A percentile compares a stretch with the other conserved stretches of the same genome.
Conservation (phyloP, 1,284 basidiomycete genomes). For the Mycena sp. region DNA sequence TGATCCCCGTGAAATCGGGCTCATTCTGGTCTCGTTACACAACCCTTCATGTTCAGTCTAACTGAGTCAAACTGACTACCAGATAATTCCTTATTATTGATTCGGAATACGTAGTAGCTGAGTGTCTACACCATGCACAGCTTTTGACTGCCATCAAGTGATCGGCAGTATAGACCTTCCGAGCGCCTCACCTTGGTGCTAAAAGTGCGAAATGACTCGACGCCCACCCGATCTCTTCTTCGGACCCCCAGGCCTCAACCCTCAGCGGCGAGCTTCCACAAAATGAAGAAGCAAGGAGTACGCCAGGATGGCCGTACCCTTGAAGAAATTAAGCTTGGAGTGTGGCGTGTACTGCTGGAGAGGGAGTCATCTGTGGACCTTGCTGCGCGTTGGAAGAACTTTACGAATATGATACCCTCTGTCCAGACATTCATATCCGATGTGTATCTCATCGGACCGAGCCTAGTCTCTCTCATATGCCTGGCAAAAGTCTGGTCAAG, state of each 20-base stretch:
- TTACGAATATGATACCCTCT: slow-evolving; percentile 7
- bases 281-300: slow-evolving; percentile 3
- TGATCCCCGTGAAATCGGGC: too few relatives aligned
- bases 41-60: too few relatives aligned
- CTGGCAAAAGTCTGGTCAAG: slow-evolving; percentile 18
- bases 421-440: slow-evolving; percentile 13
- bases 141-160: too few relatives aligned
- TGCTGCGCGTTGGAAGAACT: slow-evolving; percentile 15
- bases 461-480: slow-evolving; percentile 6
- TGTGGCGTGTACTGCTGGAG: slow-evolving; percentile 24
- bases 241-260: too few relatives aligned
- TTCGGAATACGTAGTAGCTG: too few relatives aligned
- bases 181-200: too few relatives aligned
- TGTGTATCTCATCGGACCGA: slow-evolving; percentile 12
- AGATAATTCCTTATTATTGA: too few relatives aligned
- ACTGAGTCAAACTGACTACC: too few relatives aligned
- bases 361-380: slow-evolving; percentile 9
- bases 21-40: too few relatives aligned
- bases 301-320: neutral
- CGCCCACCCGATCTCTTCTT: neutral
- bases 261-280: neutral
- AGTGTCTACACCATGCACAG: too few relatives aligned
- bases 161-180: too few relatives aligned
- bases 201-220: too few relatives aligned
- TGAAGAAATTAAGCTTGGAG: slow-evolving; percentile 22